Evolutionary conservation across 2,329 filamentous ascomycete species (phyloP).

Genomic region (Ophiosphaerella narmari): DNA sequence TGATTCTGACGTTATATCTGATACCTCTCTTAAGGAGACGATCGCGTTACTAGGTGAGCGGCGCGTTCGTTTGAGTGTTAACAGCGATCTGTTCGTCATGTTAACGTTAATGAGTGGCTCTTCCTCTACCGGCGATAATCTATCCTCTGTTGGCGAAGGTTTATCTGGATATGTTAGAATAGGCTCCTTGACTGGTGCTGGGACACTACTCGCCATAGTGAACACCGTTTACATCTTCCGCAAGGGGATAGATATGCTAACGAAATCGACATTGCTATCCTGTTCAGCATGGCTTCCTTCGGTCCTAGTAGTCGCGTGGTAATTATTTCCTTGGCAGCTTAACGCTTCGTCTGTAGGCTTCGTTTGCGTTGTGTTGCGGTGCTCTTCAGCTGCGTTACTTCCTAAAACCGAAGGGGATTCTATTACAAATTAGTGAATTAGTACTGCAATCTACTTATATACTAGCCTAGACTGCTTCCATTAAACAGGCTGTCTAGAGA

Average conservation of each 20-base stretch:
- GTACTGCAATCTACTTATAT: conserved; percentile 8
- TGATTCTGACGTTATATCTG: too few relatives aligned
- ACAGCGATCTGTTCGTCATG: conserved; percentile 2
- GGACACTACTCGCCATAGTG: neutral
- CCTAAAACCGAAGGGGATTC: conserved; percentile 9
- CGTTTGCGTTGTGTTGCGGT: conserved; percentile 7
- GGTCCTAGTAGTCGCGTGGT: neutral
- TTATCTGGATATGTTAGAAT: neutral
- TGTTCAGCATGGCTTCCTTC: neutral
- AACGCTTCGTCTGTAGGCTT: conserved; percentile 5
- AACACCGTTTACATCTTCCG: neutral
- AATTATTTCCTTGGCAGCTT: neutral
- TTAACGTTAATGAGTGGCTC: conserved; percentile 5
- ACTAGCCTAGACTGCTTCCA: conserved; percentile 13
- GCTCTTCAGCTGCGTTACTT: conserved; percentile 7
- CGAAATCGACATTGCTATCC: neutral
- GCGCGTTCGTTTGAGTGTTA: conserved; percentile 11
- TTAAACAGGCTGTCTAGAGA: conserved; percentile 6
- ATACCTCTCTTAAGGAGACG: neutral
- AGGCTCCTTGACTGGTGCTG: conserved; percentile 1
- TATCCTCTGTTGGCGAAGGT: too few relatives aligned
- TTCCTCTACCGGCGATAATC: conserved; percentile 6
- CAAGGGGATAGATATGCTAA: neutral
- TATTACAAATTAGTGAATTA: conserved; percentile 4
- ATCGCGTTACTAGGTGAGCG: conserved; percentile 9